These are phyloP conservation scores for Lodderomyces parapsilosis DNA, from an alignment of 1,139 yeast genomes.

Conservation along the genomic window DNA sequence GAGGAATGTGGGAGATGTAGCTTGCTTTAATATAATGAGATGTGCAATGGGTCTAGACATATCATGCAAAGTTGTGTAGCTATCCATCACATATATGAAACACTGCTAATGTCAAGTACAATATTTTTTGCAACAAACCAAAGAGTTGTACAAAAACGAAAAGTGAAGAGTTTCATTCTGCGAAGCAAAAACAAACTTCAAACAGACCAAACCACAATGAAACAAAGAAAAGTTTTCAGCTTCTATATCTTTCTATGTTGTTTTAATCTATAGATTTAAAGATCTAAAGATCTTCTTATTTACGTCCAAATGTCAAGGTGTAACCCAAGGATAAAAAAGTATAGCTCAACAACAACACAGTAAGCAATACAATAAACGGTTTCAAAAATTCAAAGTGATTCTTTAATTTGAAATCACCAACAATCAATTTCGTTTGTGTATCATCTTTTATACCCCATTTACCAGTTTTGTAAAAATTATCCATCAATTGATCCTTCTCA, in stretches of 20 bases:
- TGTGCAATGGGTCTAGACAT: no score
- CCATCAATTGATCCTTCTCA: conserved; percentile 72
- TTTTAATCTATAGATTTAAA: neutral
- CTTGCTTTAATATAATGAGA: no score
- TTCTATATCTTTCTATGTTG: neutral
- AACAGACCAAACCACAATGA: neutral
- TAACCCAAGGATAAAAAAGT: conserved; percentile 5
- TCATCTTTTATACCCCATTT: conserved; percentile 14
- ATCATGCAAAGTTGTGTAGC: no score
- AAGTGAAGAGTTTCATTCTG: no score
- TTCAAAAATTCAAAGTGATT: conserved; percentile 20
- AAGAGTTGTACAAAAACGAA: neutral
- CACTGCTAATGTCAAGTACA: no score
- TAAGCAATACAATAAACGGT: conserved; percentile 14
- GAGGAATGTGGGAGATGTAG: no score
- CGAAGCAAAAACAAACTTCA: no score
- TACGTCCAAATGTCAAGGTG: neutral
- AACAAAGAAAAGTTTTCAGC: neutral
- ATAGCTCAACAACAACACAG: conserved; percentile 11
- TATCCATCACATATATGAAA: no score
- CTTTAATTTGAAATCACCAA: conserved; percentile 30
- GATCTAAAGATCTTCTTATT: neutral
- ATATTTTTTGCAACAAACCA: neutral
- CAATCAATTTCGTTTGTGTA: conserved; percentile 22
- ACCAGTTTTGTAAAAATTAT: conserved; percentile 57